Evolutionary conservation across 2,329 filamentous ascomycete species (phyloP).

Genomic region (Macrophomina pseudophaseolina): DNA sequence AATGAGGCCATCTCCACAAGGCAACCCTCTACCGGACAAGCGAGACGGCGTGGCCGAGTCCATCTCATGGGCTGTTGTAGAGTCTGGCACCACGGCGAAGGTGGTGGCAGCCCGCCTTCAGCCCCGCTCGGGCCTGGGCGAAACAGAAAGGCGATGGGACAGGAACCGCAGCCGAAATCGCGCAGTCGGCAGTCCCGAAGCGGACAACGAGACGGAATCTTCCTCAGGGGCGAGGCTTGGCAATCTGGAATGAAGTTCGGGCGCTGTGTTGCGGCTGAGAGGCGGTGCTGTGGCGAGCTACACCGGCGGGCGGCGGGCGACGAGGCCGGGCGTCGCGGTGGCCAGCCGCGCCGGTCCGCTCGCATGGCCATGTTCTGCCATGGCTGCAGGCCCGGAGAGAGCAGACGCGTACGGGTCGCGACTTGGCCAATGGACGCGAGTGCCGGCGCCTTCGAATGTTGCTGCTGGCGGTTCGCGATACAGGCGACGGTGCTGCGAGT

Average conservation of each 20-base stretch:
- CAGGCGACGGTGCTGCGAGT: no score
- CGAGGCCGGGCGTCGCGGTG: no score
- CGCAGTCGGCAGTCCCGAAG: not conserved
- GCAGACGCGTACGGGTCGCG: no score
- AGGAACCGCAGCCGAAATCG: not conserved
- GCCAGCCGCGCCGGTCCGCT: not conserved
- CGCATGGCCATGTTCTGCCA: no score
- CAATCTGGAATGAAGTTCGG: not conserved
- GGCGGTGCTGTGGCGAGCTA: slow-evolving; percentile 22
- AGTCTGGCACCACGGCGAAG: not conserved
- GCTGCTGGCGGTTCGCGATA: no score
- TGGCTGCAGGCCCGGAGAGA: no score
- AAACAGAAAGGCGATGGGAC: not conserved
- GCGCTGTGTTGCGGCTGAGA: slow-evolving; percentile 16
- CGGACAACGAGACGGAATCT: not conserved
- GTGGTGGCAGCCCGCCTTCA: not conserved
- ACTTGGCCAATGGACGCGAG: no score
- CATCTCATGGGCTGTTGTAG: not conserved
- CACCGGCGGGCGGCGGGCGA: not conserved
- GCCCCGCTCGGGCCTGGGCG: not conserved
- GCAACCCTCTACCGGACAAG: no score
- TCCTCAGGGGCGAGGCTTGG: slow-evolving; percentile 1
- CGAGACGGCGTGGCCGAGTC: not conserved
- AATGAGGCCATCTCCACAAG: not conserved
- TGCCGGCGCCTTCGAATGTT: no score